Conservation (phyloP, 345 rosid genomes). For the Erysimum cheiranthoides region DNA sequence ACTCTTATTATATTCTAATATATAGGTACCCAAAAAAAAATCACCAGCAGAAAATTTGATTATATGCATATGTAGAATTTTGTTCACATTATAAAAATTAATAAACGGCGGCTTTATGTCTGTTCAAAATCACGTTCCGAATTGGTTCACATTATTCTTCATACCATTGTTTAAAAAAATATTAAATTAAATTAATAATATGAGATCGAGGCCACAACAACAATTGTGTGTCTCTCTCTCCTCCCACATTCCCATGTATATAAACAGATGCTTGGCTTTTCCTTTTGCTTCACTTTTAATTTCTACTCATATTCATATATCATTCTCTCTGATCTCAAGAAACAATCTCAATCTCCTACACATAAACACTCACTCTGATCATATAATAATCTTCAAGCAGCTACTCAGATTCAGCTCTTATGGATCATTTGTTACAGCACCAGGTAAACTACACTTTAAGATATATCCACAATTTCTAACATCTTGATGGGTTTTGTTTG, state of each 20-base stretch:
- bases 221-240: constrained; percentile 21
- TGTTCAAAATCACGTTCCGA: constrained; percentile 41
- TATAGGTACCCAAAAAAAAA: background rate
- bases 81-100: constrained; percentile 14
- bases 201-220: constrained; percentile 23
- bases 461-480: constrained; percentile 13
- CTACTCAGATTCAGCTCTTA: constrained; percentile 32
- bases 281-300: constrained; percentile 36
- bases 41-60: background rate
- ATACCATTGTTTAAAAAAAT: background rate
- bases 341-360: constrained; percentile 25
- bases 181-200: background rate
- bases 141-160: constrained; percentile 40
- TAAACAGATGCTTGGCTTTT: constrained; percentile 43
- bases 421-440: constrained; percentile 43
- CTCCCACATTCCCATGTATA: constrained; percentile 35
- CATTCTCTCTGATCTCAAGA: constrained; percentile 33
- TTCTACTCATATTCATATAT: constrained; percentile 15
- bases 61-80: background rate
- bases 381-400: constrained; percentile 26
- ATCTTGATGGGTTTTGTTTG: constrained; percentile 14
- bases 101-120: constrained; percentile 48
- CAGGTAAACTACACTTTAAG: constrained; percentile 30
- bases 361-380: constrained; percentile 9
- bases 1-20: background rate